These are phyloP conservation scores for Anisodus tanguticus DNA, from an alignment of 257 asterid species.

Conservation along the genomic window DNA sequence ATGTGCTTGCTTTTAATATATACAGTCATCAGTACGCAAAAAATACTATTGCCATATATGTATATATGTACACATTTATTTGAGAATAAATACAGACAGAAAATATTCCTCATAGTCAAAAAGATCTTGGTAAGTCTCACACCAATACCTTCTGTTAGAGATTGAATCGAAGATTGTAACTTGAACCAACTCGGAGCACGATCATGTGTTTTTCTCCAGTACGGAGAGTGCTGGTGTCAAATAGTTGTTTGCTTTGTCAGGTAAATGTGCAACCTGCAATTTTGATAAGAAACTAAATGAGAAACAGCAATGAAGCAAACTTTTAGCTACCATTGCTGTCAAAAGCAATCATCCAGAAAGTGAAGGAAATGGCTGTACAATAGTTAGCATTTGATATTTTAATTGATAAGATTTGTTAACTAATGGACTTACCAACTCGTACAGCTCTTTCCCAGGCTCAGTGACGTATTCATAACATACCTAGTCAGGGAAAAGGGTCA, in stretches of 20 bases:
- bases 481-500: conserved; percentile 42
- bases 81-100: conserved; percentile 18
- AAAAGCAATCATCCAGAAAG: neutral
- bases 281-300: conserved; percentile 11
- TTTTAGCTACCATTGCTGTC: conserved; percentile 1
- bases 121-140: conserved; percentile 25
- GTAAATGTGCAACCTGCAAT: conserved; percentile 90
- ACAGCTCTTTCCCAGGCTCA: conserved; percentile 94
- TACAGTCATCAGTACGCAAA: neutral
- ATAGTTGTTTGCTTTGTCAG: conserved; percentile 97
- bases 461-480: conserved; percentile 93
- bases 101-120: neutral
- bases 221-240: conserved; percentile 95
- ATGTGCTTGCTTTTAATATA: neutral
- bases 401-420: neutral
- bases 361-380: neutral
- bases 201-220: conserved; percentile 89
- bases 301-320: neutral
- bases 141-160: conserved; percentile 26
- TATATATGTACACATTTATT: neutral
- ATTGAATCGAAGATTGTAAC: neutral
- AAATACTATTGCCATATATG: neutral
- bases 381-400: neutral
- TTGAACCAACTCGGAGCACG: neutral
- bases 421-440: conserved; percentile 71